Base-by-base conservation (phyloP, 441 rosid genomes). In the Isatis lusitanica region DNA sequence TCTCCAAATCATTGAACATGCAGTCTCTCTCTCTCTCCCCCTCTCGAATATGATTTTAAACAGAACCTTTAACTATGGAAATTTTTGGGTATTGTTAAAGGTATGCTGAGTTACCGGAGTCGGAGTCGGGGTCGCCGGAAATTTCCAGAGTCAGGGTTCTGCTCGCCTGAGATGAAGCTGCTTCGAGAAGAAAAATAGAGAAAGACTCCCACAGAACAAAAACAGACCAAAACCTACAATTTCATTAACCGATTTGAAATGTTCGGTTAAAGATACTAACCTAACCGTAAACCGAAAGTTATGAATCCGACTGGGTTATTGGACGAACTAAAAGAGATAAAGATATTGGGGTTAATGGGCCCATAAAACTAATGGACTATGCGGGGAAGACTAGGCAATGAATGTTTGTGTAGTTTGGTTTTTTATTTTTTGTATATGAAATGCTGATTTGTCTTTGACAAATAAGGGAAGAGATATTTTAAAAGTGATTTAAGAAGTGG, bases 131-230 rank as follows among this genome's bases (percentile, higher is more conserved):
- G 33, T 39, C 11, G 50, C 18, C 67, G 66, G 66, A 6, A 55
- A 30, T n/a, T 7, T 55, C 6, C 18, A n/a, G 21, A 17, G 66
- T 40, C 15, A 15, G 26, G 28, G 67, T 63, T 63, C 39, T 44
- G 40, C 3, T 63, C 53, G 67, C 36, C 67, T 12, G 53, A 31
- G 68, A 63, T 11, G 68, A 30, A 63, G 68, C 39, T 16, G 9
- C 24, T 42, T n/a, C 38, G 53, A 63, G 36, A 35, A 16, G 28
- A n/a, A 17, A 53, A 28, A 6, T 26, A 17, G 17, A 33, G 2
- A 6, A 35, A 30, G 60, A 28, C 55, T 50, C 55, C 39, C 57
- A 24, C 57, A 55, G 17, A 30, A 7, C 59, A 53, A 38, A 26
- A 40, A 61, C 33, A 40, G 17, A 60, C 48, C n/a, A 39, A 21